Conservation (phyloP, 202 grass and related monocot species). For the Setaria viridis region DNA sequence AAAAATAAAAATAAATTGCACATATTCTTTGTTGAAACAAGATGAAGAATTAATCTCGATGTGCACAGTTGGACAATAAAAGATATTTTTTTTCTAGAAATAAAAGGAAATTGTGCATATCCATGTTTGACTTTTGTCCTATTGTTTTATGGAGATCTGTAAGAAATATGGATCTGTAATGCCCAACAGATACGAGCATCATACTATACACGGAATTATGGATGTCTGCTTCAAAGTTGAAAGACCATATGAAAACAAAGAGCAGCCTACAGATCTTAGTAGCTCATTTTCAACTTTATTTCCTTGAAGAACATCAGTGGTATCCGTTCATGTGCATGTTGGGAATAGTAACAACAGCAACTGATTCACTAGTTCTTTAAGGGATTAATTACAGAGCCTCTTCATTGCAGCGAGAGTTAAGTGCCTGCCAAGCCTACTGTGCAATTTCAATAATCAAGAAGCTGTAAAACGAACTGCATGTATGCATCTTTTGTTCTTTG, state of each 20-base stretch:
- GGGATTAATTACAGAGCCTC: background rate
- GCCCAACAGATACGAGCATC: background rate
- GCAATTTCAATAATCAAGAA: background rate
- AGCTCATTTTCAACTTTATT: background rate
- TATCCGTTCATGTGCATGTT: background rate
- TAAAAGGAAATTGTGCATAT: background rate
- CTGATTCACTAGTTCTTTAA: too few species aligned
- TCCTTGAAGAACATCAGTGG: background rate
- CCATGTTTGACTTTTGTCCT: constrained; percentile 37
- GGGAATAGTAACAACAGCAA: background rate
- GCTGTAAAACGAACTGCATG: background rate
- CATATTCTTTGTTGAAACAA: background rate
- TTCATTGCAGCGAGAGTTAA: background rate
- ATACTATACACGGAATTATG: background rate
- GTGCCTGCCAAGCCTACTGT: background rate
- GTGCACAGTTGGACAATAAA: background rate
- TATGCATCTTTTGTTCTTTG: background rate
- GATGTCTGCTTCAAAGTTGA: background rate
- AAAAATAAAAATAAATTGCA: background rate
- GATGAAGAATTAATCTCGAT: background rate
- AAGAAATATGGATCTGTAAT: background rate
- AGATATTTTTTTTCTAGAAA: background rate
- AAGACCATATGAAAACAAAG: background rate
- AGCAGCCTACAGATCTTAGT: background rate
- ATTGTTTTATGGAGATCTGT: background rate